Base-by-base conservation (phyloP, 2,329 filamentous ascomycete species). In the Colletotrichum horii region DNA sequence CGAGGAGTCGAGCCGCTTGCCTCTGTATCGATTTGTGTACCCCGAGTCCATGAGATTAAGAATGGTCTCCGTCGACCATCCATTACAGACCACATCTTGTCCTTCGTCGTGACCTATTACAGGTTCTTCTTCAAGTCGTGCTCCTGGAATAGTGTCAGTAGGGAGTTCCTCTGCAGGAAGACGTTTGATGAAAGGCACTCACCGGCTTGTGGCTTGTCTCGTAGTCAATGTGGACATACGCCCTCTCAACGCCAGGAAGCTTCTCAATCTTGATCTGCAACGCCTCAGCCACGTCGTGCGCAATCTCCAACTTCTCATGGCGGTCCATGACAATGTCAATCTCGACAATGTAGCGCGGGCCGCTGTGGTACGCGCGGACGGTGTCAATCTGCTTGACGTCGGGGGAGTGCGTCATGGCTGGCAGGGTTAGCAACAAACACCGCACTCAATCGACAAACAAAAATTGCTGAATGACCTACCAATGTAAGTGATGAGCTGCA, bases 161-260 rank as follows among this genome's bases (percentile, higher is more conserved):
- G n/a, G n/a, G 6, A 22, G 6, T 3, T 14, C n/a, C 6, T 22
- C 11, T 1, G 6, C 12, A 22, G 6, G 4, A 22, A 11, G 8
- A 6, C 5, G 3, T 52, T 1, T 8, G 43, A 22, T 2, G 1
- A 52, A 22, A 52, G 28, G 4, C 2, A 71, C 76, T 24, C 34
- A 77, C 96, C 0, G 96, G 96, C 84, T 97, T 96, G 84, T 98
- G 97, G 22, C 94, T 96, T 6, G 96, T 98, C 87, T 98, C 97
- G 80, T 97, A 98, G 84, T 99, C 97, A 22, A 98, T 96, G 83
- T 99, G 97, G 24, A 98, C 97, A 83, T 98, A 98, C 0, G 96
- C 96, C 75, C 97, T 88, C 89, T 98, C 97, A 12, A 98, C 93
- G 82, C 98, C 94, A 0, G 97, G 96, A 77, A 99, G 85, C 72